Percentiles rank a stretch among this genome's conserved stretches.
phyloP scores from a whole-genome alignment of 345 rosid genomes.

The Iberis pinnata region DNA sequence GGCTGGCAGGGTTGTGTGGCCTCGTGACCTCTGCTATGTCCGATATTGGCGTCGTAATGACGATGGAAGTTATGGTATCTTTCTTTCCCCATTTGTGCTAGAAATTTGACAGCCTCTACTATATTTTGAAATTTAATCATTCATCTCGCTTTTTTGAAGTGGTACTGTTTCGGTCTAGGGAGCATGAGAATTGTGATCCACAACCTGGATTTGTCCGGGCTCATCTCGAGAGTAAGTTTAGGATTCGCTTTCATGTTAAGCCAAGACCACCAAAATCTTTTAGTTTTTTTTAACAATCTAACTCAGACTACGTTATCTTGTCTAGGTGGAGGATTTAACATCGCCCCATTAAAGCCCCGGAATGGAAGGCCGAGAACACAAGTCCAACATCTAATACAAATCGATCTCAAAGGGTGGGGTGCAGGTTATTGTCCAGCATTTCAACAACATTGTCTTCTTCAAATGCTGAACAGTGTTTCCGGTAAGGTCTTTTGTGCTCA shows the following conservation, averaged over 20 bases:
- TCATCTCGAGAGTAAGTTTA: conserved; percentile 81
- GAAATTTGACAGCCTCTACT: conserved; percentile 6
- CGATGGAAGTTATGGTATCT: conserved; percentile 94
- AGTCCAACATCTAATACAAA: conserved; percentile 94
- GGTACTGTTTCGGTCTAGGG: conserved; percentile 94
- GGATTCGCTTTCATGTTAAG: conserved; percentile 13
- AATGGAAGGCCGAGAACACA: conserved; percentile 85
- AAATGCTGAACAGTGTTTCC: conserved; percentile 92
- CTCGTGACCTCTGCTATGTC: conserved; percentile 98
- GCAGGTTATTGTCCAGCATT: conserved; percentile 81
- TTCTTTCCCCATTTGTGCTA: conserved; percentile 15
- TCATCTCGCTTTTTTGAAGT: conserved; percentile 47
- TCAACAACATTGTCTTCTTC: conserved; percentile 98
- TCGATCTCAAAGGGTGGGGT: conserved; percentile 98
- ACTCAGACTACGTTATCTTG: conserved; percentile 19
- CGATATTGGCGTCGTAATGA: conserved; percentile 99
- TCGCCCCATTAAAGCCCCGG: conserved; percentile 73
- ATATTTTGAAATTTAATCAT: conserved; percentile 14
- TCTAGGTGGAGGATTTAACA: conserved; percentile 95
- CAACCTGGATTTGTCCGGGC: conserved; percentile 96
- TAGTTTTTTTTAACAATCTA: not conserved
- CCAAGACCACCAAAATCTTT: not conserved
- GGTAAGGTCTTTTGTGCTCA: conserved; percentile 44
- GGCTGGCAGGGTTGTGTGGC: conserved; percentile 85
- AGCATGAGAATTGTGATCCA: conserved; percentile 87